Conservation (phyloP, 2,329 filamentous ascomycete species). For the Aspergillus novoparasiticus region DNA sequence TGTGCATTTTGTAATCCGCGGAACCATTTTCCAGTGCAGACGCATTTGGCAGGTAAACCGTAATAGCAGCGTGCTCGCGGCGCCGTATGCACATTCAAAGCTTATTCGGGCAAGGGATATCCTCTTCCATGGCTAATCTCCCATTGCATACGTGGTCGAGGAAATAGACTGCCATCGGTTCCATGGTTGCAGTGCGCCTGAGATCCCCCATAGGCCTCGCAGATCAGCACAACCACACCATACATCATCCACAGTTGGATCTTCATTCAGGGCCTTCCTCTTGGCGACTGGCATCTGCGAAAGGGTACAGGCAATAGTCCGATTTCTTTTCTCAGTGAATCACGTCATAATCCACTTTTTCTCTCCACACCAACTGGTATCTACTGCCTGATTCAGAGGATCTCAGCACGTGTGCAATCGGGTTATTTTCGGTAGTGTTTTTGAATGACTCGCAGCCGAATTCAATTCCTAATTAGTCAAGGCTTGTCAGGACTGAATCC, state of each 20-base stretch:
- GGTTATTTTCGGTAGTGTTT: not conserved
- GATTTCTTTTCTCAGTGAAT: not conserved
- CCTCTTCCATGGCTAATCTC: not conserved
- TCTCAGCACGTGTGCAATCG: not conserved
- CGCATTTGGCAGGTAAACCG: no score
- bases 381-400: not conserved
- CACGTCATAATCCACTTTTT: not conserved
- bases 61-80: not conserved
- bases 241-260: not conserved
- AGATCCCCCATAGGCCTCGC: not conserved
- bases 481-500: not conserved
- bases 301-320: not conserved
- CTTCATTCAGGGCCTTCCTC: not conserved
- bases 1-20: not conserved
- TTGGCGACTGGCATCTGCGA: not conserved
- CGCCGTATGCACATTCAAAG: not conserved
- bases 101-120: not conserved
- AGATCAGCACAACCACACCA: not conserved
- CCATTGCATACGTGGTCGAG: not conserved
- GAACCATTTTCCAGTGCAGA: not conserved
- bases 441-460: no score
- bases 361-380: not conserved
- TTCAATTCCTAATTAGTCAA: not conserved
- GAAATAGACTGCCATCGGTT: not conserved
- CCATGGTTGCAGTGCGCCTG: not conserved